Evolutionary conservation across 2,329 filamentous ascomycete genomes (phyloP), one percentile per base, ranked within the genome.

Genomic region (Clonostachys chloroleuca): DNA sequence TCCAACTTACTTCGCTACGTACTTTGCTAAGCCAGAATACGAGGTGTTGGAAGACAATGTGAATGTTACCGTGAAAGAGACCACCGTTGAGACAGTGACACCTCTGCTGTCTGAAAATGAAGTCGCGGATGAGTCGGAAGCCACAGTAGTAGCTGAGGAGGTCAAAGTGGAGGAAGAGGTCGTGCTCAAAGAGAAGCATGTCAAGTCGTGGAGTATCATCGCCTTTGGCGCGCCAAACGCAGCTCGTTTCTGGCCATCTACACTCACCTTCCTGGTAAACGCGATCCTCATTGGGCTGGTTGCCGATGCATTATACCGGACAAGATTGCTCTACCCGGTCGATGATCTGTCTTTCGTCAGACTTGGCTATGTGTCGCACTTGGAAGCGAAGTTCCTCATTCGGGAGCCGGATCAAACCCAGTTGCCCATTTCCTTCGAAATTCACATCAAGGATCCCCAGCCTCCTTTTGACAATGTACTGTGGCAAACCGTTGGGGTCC

Each of bases 341-440:
- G 71, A 88, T 30, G 84, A 95, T 53, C 72, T 96, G 12, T 89
- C 91, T 0, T 95, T 99, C 63, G 88, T 89, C 39, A 81, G 94
- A 9, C 73, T 96, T 14, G 94, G 94, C 24, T 92, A 92, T 62
- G 86, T 97, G 30, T 95, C 91, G 5, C 80, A 88, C 16, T 80
- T 76, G 0, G 86, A 86, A 47, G 94, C 91, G 18, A 91, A 83
- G 51, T 77, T 99, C 37, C 70, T 99, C 30, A 75, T 99, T 42
- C 81, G 94, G 48, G 94, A 97, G 64, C 90, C 94, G 1, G 81
- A 95, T 55, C 74, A 81, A 45, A 63, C 77, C 34, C 83, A 87
- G 56, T 78, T 95, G 61, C 91, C 92, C 0, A 68, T 96, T n/a
- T 83, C 75, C 1, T 70, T 94, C 10, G 84, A 87, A 44, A 83